Base-by-base conservation (phyloP, 2,329 filamentous ascomycete species). In the Gliomastix tumulicola region DNA sequence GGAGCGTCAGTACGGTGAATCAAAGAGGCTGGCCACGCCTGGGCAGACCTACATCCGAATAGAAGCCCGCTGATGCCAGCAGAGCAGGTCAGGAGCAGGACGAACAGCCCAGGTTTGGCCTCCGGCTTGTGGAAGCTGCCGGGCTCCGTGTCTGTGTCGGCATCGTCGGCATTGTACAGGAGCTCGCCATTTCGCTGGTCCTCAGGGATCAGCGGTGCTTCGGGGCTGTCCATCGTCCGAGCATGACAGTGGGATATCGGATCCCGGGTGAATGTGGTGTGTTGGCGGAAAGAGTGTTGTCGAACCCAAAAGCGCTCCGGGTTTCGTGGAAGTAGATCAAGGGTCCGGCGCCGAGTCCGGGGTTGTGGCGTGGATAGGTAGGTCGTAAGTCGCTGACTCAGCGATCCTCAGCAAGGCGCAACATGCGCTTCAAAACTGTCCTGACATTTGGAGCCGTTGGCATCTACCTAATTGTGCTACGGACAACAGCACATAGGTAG, bases 41-140 rank as follows among this genome's bases (percentile, higher is more conserved):
- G 17, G 4, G 25, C 5, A 28, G 25, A 62, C 76, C 48, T 55
- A 78, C 79, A 84, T 49, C 80, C 80, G 60, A 84, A 84, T 1
- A 84, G 51, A 2, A 84, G 62, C 7, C 80, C 80, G 46, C 76
- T 81, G 36, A 84, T 79, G 6, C 79, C 77, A 10, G 80, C 80
- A 10, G 77, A 74, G 34, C 81, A 59, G 4, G 79, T 81, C 43
- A 84, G 60, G 12, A 77, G 52, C 66, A 79, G 74, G 21, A 83
- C 66, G 43, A 79, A 81, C 16, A 66, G 35, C 4, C 72, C 65
- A 4, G 68, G 65, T n/a, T 44, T 42, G 18, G 48, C 35, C 27
- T 48, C 41, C 7, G 48, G 46, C 46, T 63, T 61, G 38, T 48
- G 49, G 23, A 45, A 43, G 23, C 50, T 45, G 35, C 46, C 41